A percentile compares a stretch with the other conserved stretches of the same genome.
phyloP scores from a whole-genome alignment of 2,329 filamentous ascomycete genomes.

The Arthroderma uncinatum region DNA sequence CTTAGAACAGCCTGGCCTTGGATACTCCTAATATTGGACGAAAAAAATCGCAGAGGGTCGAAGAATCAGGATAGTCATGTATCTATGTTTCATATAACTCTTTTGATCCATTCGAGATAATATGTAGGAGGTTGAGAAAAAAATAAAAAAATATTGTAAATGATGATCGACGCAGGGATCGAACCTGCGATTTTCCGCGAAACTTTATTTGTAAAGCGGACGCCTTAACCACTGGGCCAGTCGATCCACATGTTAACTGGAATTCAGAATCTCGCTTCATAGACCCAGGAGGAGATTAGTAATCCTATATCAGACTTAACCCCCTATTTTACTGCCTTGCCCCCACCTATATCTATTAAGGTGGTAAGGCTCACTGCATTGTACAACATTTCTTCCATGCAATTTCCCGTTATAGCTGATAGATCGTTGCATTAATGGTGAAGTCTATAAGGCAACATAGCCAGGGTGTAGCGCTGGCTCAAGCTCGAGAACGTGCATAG shows the following conservation, averaged over 20 bases:
- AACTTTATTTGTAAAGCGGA: slow-evolving; percentile 31
- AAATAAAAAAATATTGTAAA: slow-evolving; percentile 8
- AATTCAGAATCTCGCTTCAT: neutral
- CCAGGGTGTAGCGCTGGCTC: neutral
- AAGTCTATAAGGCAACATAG: neutral
- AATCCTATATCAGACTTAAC: neutral
- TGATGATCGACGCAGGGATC: slow-evolving; percentile 35
- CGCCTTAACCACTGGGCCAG: slow-evolving; percentile 34
- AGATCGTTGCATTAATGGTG: neutral
- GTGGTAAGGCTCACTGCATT: neutral
- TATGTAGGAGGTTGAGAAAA: neutral
- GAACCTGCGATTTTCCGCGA: slow-evolving; percentile 37
- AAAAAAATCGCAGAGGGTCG: neutral
- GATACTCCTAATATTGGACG: too few species aligned
- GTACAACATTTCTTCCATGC: neutral
- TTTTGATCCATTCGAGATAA: too few species aligned
- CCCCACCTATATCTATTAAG: neutral
- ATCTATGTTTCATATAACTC: neutral
- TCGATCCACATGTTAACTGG: slow-evolving; percentile 19
- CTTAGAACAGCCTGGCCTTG: slow-evolving; percentile 12
- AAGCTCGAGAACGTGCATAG: neutral
- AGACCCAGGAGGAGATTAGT: neutral
- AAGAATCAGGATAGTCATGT: neutral
- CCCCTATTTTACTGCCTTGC: too few species aligned
- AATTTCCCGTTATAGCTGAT: neutral